Base-by-base conservation (phyloP, 768 basidiomycete genomes). In the Amanita fuliginea region DNA sequence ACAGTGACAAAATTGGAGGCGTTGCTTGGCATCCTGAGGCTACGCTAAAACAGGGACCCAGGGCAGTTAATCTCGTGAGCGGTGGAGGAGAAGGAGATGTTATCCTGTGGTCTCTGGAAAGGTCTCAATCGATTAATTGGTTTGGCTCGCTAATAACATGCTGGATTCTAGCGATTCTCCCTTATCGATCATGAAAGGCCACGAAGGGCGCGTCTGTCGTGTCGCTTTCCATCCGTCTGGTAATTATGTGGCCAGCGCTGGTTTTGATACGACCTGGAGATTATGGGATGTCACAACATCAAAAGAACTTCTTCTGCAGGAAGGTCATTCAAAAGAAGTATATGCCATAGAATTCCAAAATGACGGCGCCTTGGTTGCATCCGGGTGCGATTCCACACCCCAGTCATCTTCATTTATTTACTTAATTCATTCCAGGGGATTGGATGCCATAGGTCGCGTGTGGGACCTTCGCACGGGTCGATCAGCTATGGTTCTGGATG, bases 11-110 rank as follows among this genome's bases (percentile, higher is more conserved):
- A 46, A 83, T 98, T 24, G 92, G 96, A 44, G 96, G 96, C 16
- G 83, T 97, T 40, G 93, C 94, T 34, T 99, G 96, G 96, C 94
- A 99, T 70, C 96, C 96, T 1, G 71, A 82, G 58, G 94, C 95
- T 14, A 96, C 94, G 0, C 59, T 94, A 11, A 64, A 82, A 43
- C 79, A 83, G 62, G 62, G 72, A 47, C 66, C 77, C 61, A 69
- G 78, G 54, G 47, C 73, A 1, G 83, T 89, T 11, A 97, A 96
- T 62, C 72, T 99, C 45, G 94, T 80, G 2, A 95, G 91, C 53
- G 90, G 93, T 34, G 95, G 85, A 4, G 93, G 85, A 11, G 96
- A 99, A 62, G 79, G 78, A 43, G 78, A 73, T 54, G 77, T 98
- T 43, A 80, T 89, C 60, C 68, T 98, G 11, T 99, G 95, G 94